Evolutionary conservation across 768 basidiomycete genomes (phyloP), one percentile per base, ranked within the genome.

Genomic region (Vararia minispora): DNA sequence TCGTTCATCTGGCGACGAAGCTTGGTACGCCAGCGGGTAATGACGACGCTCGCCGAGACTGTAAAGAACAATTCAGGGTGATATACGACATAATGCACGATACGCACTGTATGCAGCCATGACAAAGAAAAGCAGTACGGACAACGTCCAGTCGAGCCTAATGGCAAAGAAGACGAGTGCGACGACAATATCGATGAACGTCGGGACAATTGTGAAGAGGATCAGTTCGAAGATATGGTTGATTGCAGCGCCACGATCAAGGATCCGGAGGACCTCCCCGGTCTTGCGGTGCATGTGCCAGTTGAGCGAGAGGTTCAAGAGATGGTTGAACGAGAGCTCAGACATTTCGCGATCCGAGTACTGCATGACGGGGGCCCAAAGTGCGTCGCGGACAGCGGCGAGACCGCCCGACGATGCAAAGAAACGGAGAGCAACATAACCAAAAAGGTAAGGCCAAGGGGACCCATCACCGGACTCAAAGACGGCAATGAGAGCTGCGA

Each of bases 301-400:
- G 4, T 80, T 71, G 46, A 91, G 77, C 1, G 85, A 86, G 4
- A 97, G 73, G 44, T 87, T 84, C 8, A 97, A 67, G 2, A 95
- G 60, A 51, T 94, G 91, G 43, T 90, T 75, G 59, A 85, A 87
- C 8, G 88, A 82, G 37, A 91, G 64, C 50, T 77, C 69, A 2
- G 80, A 81, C 88, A 94, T 91, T 58, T 87, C 73, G 50, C 79
- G 63, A 53, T 92, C 87, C 0, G 84, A 86, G 55, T 77, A 85
- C 58, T 89, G 87, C 72, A 89, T 83, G 29, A 98, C 82, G 1
- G 89, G 86, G 2, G 80, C 72, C 84, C 88, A 92, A 3, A 89
- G 64, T 41, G 58, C 60, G 47, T 58, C 59, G 17, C 73, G 72
- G 33, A 88, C 58, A 24, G 80, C 83, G 17, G 70, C 59, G 17